Conservation (phyloP, 352 stramenopile species). For the Phytophthora pinifolia region DNA sequence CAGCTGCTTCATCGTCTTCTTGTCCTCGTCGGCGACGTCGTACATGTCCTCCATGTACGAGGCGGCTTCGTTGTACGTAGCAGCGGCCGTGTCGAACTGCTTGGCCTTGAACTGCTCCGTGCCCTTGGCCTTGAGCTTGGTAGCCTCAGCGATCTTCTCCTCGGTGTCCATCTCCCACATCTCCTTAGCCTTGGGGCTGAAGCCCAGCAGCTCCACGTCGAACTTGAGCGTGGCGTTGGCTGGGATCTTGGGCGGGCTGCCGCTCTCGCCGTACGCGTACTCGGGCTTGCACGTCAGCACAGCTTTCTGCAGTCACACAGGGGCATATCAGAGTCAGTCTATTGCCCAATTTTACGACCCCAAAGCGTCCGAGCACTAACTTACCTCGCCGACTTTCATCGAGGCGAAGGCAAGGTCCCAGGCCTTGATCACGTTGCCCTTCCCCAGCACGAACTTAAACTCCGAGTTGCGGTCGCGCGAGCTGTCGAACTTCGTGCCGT, state of each 20-base stretch:
- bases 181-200: constrained; percentile 94
- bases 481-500: constrained; percentile 95
- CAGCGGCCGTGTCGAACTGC: constrained; percentile 86
- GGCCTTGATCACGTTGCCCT: constrained; percentile 90
- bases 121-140: constrained; percentile 88
- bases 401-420: constrained; percentile 90
- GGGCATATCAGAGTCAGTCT: background rate
- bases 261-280: constrained; percentile 93
- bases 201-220: constrained; percentile 95
- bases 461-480: constrained; percentile 87
- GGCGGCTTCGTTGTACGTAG: constrained; percentile 78
- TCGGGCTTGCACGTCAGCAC: constrained; percentile 91
- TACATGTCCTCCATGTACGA: constrained; percentile 89
- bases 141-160: constrained; percentile 86
- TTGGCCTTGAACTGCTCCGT: constrained; percentile 93
- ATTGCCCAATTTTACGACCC: background rate
- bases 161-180: constrained; percentile 91
- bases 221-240: constrained; percentile 94
- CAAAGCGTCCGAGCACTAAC: background rate
- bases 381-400: constrained; percentile 94
- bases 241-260: constrained; percentile 94
- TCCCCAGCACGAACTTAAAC: constrained; percentile 89
- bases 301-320: constrained; percentile 66
- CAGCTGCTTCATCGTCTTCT: constrained; percentile 84
- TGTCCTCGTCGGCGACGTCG: constrained; percentile 83